Evolutionary conservation across 2,329 filamentous ascomycete species (phyloP), one percentile per base, ranked within the genome.

Genomic region (Bipolaris sorokiniana): DNA sequence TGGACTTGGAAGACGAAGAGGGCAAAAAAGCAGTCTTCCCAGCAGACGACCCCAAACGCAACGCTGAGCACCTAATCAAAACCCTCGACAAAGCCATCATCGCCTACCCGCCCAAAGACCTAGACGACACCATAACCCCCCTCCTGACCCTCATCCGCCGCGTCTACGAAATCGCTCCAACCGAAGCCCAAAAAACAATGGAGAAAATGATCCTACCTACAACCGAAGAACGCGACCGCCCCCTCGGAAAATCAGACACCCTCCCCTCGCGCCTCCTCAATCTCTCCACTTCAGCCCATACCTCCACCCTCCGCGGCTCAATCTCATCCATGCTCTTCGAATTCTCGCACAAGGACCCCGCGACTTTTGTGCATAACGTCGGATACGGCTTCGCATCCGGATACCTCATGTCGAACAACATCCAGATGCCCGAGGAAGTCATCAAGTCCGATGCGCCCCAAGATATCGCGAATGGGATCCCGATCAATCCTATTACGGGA

Each of bases 361-460:
- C 84, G 15, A 89, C 83, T 28, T 95, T 97, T 69, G 90, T 98
- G 0, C 84, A 90, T 49, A 97, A 97, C 65, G 91, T 99, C 11
- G 95, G 95, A 0, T 99, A 97, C 72, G 95, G 95, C 0, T 97
- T 91, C 70, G 95, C 95, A 0, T 91, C 92, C 0, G 95, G 95
- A 0, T 97, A 95, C 72, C 80, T 99, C 15, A 89, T 93, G 78
- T 89, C 90, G 61, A 90, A 94, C 61, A 91, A 95, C 53, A 87
- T 98, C 11, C 83, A 88, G 0, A 81, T 97, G 20, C 91, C 92
- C 0, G 82, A 87, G 56, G 87, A 83, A 52, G 85, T 87, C 1
- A 78, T 86, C 9, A 84, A 88, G 65, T 81, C 83, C 6, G 82
- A 79, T 68, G 81, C 80, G 34, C 75, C 67, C 2, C 58, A 46